These are phyloP conservation scores for Cladophialophora immunda DNA, from an alignment of 2,329 filamentous ascomycete species.

Conservation along the genomic window DNA sequence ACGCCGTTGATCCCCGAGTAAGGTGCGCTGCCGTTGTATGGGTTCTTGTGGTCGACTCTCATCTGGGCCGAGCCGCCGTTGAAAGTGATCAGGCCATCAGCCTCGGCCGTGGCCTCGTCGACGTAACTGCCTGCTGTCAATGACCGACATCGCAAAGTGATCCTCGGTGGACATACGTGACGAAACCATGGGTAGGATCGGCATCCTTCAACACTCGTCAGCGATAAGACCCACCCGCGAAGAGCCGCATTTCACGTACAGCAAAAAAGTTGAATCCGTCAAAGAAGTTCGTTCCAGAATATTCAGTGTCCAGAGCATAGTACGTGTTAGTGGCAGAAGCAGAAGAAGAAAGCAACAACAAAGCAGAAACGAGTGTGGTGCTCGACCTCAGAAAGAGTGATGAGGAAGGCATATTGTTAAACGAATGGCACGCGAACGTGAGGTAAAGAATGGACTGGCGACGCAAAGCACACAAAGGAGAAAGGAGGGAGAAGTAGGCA, in stretches of 20 bases:
- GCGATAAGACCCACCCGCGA: not conserved
- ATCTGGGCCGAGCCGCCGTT: slow-evolving; percentile 40
- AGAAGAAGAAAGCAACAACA: slow-evolving; percentile 38
- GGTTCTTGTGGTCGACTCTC: slow-evolving; percentile 30
- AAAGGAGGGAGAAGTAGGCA: slow-evolving; percentile 8
- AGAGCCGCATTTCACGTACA: slow-evolving; percentile 26
- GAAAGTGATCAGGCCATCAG: slow-evolving; percentile 43
- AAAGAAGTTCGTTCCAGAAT: slow-evolving; percentile 59
- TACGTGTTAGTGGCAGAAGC: slow-evolving; percentile 29
- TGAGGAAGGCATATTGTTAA: slow-evolving; percentile 40
- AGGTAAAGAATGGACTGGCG: slow-evolving; percentile 20
- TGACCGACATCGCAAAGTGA: not conserved
- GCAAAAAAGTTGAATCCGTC: slow-evolving; percentile 59
- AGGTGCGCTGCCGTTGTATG: slow-evolving; percentile 42
- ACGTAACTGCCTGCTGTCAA: slow-evolving; percentile 47
- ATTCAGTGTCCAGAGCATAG: slow-evolving; percentile 48
- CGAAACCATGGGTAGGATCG: slow-evolving; percentile 61
- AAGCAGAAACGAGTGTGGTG: slow-evolving; percentile 41
- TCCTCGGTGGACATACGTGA: slow-evolving; percentile 43
- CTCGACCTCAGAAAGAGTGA: slow-evolving; percentile 43
- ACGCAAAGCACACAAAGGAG: slow-evolving; percentile 25
- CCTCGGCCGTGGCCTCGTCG: slow-evolving; percentile 48
- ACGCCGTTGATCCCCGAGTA: slow-evolving; percentile 54
- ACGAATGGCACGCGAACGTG: slow-evolving; percentile 35
- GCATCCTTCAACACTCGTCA: slow-evolving; percentile 36